Percentiles rank a stretch among this genome's conserved stretches.
Evolutionary conservation across 306 rosid species (phyloP).

Genomic region (Glycine tomentella): DNA sequence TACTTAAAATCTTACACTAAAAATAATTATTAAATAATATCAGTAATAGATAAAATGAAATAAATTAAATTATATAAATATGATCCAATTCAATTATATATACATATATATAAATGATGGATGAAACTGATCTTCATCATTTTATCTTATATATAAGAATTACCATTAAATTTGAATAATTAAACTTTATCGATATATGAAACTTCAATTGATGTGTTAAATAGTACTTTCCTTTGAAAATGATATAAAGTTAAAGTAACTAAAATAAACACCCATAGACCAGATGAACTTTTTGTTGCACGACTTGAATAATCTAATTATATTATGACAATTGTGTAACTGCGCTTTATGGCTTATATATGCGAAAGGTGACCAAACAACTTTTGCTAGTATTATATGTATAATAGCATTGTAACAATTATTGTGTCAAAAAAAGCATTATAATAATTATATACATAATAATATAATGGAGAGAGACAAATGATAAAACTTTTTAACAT

Average conservation of each 20-base stretch:
- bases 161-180: neutral
- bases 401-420: too few species aligned
- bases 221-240: neutral
- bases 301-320: slow-evolving; percentile 1
- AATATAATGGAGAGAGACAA: too few species aligned
- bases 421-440: too few species aligned
- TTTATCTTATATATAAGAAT: neutral
- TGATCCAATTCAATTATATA: too few species aligned
- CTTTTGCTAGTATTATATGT: neutral
- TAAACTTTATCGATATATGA: too few species aligned
- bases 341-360: too few species aligned
- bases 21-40: neutral
- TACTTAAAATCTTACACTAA: too few species aligned
- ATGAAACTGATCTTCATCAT: neutral
- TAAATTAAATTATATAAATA: too few species aligned
- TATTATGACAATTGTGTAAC: neutral
- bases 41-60: neutral
- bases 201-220: neutral
- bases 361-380: neutral
- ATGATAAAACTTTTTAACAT: too few species aligned
- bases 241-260: neutral
- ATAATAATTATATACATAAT: too few species aligned
- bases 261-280: neutral
- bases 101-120: neutral
- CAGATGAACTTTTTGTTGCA: neutral